These are phyloP conservation scores for Mortierella sp. DNA, from an alignment of 371 early-diverging fungal species.

Conservation along the genomic window DNA sequence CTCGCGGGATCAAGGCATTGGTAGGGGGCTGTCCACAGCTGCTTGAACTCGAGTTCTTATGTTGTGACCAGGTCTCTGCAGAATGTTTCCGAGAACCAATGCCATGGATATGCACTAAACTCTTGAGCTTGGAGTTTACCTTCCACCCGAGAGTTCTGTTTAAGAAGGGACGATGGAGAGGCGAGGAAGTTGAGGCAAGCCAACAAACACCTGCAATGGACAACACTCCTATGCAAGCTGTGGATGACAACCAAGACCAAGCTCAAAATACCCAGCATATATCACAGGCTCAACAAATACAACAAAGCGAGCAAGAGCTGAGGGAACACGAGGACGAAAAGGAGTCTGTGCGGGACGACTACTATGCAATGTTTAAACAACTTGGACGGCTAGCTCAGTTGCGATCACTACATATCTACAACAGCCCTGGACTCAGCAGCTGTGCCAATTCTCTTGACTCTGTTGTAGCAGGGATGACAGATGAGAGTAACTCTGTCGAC, in stretches of 20 bases:
- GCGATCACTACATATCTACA: slow-evolving; percentile 42
- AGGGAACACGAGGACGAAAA: slow-evolving; percentile 2
- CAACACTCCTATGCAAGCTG: neutral
- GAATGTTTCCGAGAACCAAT: slow-evolving; percentile 27
- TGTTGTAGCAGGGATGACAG: neutral
- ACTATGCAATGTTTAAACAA: slow-evolving; percentile 46
- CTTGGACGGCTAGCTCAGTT: slow-evolving; percentile 24
- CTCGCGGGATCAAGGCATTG: slow-evolving; percentile 35
- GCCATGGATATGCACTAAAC: slow-evolving; percentile 32
- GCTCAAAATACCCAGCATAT: neutral
- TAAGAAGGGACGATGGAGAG: neutral
- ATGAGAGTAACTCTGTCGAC: neutral
- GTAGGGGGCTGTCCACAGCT: slow-evolving; percentile 31
- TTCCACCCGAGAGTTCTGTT: slow-evolving; percentile 37
- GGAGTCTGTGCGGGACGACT: slow-evolving; percentile 33
- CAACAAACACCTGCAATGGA: neutral
- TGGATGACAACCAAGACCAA: neutral
- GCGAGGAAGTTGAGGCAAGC: neutral
- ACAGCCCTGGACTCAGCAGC: slow-evolving; percentile 33
- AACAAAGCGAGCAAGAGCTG: neutral
- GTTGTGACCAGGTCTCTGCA: slow-evolving; percentile 47
- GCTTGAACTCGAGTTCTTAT: slow-evolving; percentile 38
- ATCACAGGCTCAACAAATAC: slow-evolving; percentile 16
- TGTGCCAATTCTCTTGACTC: neutral
- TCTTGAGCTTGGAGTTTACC: slow-evolving; percentile 46